Evolutionary conservation across 345 rosid genomes (phyloP).

Genomic region (Psidium guajava): DNA sequence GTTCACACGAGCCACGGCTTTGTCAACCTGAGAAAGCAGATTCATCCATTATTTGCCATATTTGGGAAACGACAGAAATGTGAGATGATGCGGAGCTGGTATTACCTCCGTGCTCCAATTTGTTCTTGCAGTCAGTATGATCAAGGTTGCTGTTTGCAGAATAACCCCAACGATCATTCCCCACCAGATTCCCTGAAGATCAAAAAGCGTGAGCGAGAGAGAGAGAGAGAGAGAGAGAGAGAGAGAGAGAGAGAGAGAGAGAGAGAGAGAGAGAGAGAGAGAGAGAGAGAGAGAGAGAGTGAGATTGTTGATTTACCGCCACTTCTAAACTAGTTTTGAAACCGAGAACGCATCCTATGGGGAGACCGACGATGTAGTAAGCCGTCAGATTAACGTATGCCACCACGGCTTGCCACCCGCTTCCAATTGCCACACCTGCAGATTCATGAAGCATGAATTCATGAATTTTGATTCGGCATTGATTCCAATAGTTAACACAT

Average conservation of each 20-base stretch:
- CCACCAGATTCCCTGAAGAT: slow-evolving; percentile 88
- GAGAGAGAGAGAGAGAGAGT: not conserved
- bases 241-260: no score
- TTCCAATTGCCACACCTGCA: slow-evolving; percentile 86
- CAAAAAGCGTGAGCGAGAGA: not conserved
- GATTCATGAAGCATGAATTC: not conserved
- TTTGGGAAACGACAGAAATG: not conserved
- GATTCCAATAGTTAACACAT: not conserved
- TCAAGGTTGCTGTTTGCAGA: slow-evolving; percentile 51
- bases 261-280: not conserved
- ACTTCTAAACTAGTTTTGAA: slow-evolving; percentile 71
- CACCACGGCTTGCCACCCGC: slow-evolving; percentile 89
- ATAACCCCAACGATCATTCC: slow-evolving; percentile 76
- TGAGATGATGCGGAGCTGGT: not conserved
- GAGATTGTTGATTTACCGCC: slow-evolving; percentile 34
- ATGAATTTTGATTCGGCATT: not conserved
- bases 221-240: not conserved
- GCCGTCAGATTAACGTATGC: slow-evolving; percentile 69
- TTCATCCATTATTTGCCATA: not conserved
- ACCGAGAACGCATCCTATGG: slow-evolving; percentile 78
- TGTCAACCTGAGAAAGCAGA: slow-evolving; percentile 42
- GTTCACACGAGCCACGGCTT: slow-evolving; percentile 40
- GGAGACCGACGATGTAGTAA: slow-evolving; percentile 84
- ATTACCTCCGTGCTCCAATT: slow-evolving; percentile 74
- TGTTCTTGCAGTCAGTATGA: slow-evolving; percentile 60